Conservation (phyloP, 257 asterid species). For the Solanum paucissectum region DNA sequence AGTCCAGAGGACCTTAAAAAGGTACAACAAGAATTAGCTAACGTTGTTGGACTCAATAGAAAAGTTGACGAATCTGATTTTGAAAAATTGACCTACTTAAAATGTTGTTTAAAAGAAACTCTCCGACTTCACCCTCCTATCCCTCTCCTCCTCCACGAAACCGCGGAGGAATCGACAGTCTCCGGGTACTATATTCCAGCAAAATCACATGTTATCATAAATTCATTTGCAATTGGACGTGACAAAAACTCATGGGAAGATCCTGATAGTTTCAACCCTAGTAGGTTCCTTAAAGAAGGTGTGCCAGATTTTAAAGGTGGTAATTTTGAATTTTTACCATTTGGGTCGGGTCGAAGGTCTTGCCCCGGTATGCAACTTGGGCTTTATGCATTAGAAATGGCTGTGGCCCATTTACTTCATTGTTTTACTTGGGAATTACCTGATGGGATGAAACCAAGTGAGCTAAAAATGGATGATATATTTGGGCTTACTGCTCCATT, state of each 20-base stretch:
- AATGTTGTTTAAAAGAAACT: conserved; percentile 60
- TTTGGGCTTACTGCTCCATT: conserved; percentile 86
- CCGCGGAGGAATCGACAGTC: conserved; percentile 40
- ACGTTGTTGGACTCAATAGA: conserved; percentile 58
- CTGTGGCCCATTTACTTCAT: conserved; percentile 77
- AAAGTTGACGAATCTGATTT: conserved; percentile 61
- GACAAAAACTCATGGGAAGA: conserved; percentile 67
- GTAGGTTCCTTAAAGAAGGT: conserved; percentile 35
- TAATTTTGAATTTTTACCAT: conserved; percentile 71
- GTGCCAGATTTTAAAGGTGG: conserved; percentile 61
- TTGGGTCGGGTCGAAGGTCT: conserved; percentile 89
- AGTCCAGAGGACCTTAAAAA: conserved; percentile 56
- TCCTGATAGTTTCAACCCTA: conserved; percentile 41
- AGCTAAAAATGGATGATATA: conserved; percentile 57
- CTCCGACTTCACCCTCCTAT: conserved; percentile 90
- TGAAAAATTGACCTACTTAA: conserved; percentile 49
- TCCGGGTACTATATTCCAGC: conserved; percentile 63
- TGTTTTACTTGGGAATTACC: conserved; percentile 87
- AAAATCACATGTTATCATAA: conserved; percentile 50
- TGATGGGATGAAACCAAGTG: conserved; percentile 76
- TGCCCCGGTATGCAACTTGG: conserved; percentile 99
- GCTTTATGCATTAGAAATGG: conserved; percentile 57
- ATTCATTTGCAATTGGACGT: conserved; percentile 82
- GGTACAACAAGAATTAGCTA: conserved; percentile 57
- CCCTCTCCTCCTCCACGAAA: conserved; percentile 90